Base-by-base conservation (phyloP, 139 green algal species). In the Ettlia oleoabundans region DNA sequence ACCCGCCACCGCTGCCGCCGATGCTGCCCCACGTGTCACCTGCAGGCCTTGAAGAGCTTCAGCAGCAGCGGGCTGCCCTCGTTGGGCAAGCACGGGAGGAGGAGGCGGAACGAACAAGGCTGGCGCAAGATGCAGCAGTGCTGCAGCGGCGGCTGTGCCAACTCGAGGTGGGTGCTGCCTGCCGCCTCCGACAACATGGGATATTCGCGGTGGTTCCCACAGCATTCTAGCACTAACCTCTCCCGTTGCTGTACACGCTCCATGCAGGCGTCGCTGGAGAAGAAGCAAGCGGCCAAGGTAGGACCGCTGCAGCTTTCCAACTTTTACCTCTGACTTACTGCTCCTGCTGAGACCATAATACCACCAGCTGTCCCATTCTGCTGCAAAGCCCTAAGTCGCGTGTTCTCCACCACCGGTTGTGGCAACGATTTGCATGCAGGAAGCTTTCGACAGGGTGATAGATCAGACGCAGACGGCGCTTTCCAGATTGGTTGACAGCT, bases 21-120 rank as follows among this genome's bases (percentile, higher is more conserved):
- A 2, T 42, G 2, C 38, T 28, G 9, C 68, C 41, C 26, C 65
- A 30, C n/a, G 15, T 42, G 5, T 66, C 26, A 33, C 9, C 0
- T 26, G 0, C 88, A 95, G 91, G 93, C 80, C 94, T 97, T 43
- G 93, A 97, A 76, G 93, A 97, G 65, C 72, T 97, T 24, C 81
- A 88, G 18, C 92, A 96, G 70, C 96, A 93, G 78, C 80, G 92
- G 10, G 89, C 91, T 43, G 88, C 93, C 76, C 88, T 97, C 19
- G 74, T 90, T 2, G 85, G 89, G 33, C 87, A 91, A 58, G 86
- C 94, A 2, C 70, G 89, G 28, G 90, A 94, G 35, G 92, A 97
- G 35, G 91, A 94, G 83, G 67, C 79, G 2, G 90, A 96, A 66
- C 94, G 93, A 78, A 68, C 69, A 2, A 93, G 92, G 55, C 91